Evolutionary conservation across 202 grass and related monocot genomes (phyloP), one percentile per base, ranked within the genome.

Genomic region (Alloteropsis angusta): DNA sequence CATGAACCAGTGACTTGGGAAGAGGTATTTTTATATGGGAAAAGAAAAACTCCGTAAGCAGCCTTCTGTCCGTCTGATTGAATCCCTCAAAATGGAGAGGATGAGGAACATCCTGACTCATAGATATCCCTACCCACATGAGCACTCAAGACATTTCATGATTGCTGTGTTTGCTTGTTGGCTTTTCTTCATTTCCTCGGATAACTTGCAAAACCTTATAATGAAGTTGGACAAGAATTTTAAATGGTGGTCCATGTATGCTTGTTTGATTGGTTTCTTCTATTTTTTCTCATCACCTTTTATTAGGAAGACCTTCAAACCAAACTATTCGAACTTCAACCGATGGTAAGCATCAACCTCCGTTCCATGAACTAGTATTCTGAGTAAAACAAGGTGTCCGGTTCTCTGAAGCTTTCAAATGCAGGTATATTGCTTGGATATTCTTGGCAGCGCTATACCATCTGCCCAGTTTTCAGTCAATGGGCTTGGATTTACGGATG

Each of bases 221-320:
- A 87, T 89, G 86, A 99, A 99, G 80, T 68, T 99, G 87, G 92
- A 99, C 70, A 99, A 89, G 78, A 99, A 99, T 91, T 79, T 89
- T 60, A 99, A 90, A 81, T 95, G 96, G 92, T 98, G 96, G 90
- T 99, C 96, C 38, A 99, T 98, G 96, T 98, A 98, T 80, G 83
- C 93, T 30, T 99, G 90, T 75, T 87, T 99, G 65, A 90, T 99
- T 71, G 92, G 92, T 9, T 99, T 99, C 85, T 99, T 99, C 76
- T 95, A 99, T 82, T 99, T 95, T 84, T 99, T 99, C 59, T 99
- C 96, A 16, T 95, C 96, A 5, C 96, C 96, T 61, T 98, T 98
- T 74, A 92, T 98, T 81, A 92, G 92, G 81, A 94, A 98, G 81
- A 93, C 87, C 39, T 87, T 98, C 79, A 98, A 88, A 75, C 95